Base-by-base conservation (phyloP, 345 rosid species). In the Gossypium raimondii region DNA sequence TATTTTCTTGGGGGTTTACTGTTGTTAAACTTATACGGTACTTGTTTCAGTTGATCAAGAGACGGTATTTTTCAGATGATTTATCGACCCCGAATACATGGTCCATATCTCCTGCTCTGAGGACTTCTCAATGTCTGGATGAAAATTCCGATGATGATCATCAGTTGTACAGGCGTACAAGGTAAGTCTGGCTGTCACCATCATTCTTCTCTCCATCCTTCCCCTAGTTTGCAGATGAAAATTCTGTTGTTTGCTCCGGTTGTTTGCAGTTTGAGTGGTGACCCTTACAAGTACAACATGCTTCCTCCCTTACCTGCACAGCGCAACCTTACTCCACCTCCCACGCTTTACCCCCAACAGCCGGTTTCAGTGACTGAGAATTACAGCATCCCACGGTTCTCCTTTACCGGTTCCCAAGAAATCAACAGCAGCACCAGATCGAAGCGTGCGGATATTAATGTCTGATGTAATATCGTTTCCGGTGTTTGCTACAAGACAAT, bases 221-320 rank as follows among this genome's bases (percentile, higher is more conserved):
- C 25, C 16, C 24, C 43, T 55, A 63, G 38, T 25, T 52, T 44
- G 50, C 6, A 2, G 16, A 22, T 45, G 34, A 58, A 48, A 11
- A 9, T 73, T 58, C 34, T 11, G 62, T 59, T 24, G 64, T 58
- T 58, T 3, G 62, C 62, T 58, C 62, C 16, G 34, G 53, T 70
- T 66, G 52, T 74, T 68, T 88, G 84, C 93, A 95, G 98, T 74
- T 76, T 86, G 20, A 80, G 78, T 27, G 78, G 82, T 10, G 97
- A 90, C 67, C 81, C 87, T 6, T 91, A 85, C 89, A 90, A 87
- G 74, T 90, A 88, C 82, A 91, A 90, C 82, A 83, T 73, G 70
- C 83, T 87, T 61, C 98, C 93, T 12, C 99, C 99, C 67, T 85
- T 95, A 58, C 99, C 98, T 1, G 97, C 97, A 2, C 99, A 93